Evolutionary conservation across 2,329 filamentous ascomycete genomes (phyloP).

Genomic region (Nemania abortiva): DNA sequence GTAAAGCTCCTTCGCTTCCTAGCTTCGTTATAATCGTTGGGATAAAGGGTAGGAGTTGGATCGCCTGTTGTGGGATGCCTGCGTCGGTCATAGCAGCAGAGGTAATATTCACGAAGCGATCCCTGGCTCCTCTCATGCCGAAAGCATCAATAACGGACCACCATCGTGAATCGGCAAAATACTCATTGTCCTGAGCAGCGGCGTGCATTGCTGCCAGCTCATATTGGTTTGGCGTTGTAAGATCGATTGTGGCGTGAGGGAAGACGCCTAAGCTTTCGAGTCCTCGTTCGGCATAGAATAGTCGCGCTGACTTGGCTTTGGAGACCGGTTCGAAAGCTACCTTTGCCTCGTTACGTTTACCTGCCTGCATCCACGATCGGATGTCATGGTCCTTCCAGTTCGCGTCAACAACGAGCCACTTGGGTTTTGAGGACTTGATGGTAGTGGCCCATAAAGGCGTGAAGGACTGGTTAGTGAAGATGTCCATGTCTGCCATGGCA

Average conservation of each 20-base stretch:
- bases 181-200: constrained; percentile 73
- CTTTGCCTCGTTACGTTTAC: constrained; percentile 65
- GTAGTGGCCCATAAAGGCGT: constrained; percentile 70
- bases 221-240: constrained; percentile 84
- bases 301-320: constrained; percentile 76
- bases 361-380: constrained; percentile 74
- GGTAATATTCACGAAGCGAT: constrained; percentile 78
- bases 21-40: constrained; percentile 88
- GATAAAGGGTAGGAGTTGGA: constrained; percentile 89
- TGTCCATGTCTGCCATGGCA: constrained; percentile 96
- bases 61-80: constrained; percentile 84
- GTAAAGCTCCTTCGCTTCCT: constrained; percentile 78
- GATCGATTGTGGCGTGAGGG: constrained; percentile 73
- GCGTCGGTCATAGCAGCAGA: constrained; percentile 76
- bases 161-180: constrained; percentile 79
- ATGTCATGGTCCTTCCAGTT: constrained; percentile 83
- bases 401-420: constrained; percentile 85
- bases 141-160: constrained; percentile 84
- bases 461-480: constrained; percentile 72
- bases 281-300: constrained; percentile 66
- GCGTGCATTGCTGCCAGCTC: constrained; percentile 85
- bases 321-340: constrained; percentile 93
- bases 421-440: constrained; percentile 68
- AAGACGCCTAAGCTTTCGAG: constrained; percentile 62
- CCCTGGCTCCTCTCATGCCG: constrained; percentile 78